Conservation (phyloP, 164 flowering plant genomes). For the Platanus orientalis region DNA sequence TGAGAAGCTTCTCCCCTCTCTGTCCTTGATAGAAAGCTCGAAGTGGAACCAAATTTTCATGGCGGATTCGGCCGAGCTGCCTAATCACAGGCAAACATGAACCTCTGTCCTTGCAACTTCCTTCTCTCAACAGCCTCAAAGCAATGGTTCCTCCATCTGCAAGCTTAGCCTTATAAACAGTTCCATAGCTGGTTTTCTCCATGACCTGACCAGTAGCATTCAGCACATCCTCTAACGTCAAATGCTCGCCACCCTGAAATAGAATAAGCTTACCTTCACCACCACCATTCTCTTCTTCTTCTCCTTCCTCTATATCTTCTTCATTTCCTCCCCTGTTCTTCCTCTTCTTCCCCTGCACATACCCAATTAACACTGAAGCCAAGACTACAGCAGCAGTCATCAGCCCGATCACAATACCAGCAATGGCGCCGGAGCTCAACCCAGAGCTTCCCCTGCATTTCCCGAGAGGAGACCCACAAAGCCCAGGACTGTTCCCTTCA, state of each 20-base stretch:
- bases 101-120: constrained; percentile 78
- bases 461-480: constrained; percentile 71
- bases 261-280: constrained; percentile 79
- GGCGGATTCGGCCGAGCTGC: constrained; percentile 80
- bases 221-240: constrained; percentile 88
- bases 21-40: constrained; percentile 96
- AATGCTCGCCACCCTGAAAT: constrained; percentile 94
- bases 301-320: constrained; percentile 56
- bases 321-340: constrained; percentile 48
- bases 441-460: constrained; percentile 51
- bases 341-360: constrained; percentile 70
- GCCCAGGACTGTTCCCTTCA: constrained; percentile 65
- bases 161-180: constrained; percentile 92
- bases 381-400: constrained; percentile 84
- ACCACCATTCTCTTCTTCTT: constrained; percentile 44
- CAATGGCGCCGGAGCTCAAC: constrained; percentile 86
- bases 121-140: constrained; percentile 88
- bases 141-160: constrained; percentile 91
- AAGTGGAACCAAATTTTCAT: constrained; percentile 86
- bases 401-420: constrained; percentile 83
- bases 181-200: constrained; percentile 96
- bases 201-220: constrained; percentile 98
- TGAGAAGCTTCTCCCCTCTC: constrained; percentile 98
- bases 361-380: constrained; percentile 81
- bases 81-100: constrained; percentile 70